A percentile compares a stretch with the other conserved stretches of the same genome.
Conservation (phyloP, 2,329 filamentous ascomycete genomes). For the Hyphodiscus sp. region DNA sequence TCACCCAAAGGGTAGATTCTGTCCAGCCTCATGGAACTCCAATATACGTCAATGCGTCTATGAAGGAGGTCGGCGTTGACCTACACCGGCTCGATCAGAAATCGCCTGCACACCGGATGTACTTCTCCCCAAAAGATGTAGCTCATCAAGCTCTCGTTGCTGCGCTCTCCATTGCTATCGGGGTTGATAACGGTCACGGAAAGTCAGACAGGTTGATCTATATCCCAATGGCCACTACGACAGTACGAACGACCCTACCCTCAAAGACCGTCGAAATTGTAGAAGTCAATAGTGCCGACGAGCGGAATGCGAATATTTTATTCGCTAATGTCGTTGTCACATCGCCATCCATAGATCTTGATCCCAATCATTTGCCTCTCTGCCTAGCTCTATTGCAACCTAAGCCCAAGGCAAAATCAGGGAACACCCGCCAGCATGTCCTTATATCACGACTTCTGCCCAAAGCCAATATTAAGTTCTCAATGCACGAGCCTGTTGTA, state of each 20-base stretch:
- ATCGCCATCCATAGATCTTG: conserved; percentile 87
- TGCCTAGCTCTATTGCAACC: conserved; percentile 68
- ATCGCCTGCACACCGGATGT: conserved; percentile 95
- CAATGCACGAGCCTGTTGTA: conserved; percentile 91
- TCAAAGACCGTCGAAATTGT: conserved; percentile 86
- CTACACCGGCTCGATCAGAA: conserved; percentile 85
- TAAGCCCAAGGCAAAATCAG: conserved; percentile 37
- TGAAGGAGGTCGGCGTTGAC: conserved; percentile 95
- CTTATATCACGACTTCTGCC: conserved; percentile 87
- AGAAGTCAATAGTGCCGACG: conserved; percentile 63
- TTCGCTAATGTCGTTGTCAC: conserved; percentile 96
- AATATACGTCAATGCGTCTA: conserved; percentile 77
- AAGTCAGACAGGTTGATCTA: conserved; percentile 85
- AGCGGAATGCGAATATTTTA: conserved; percentile 91
- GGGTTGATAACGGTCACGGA: conserved; percentile 82
- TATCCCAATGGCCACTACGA: conserved; percentile 95
- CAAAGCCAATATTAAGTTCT: conserved; percentile 91
- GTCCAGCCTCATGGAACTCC: conserved; percentile 62
- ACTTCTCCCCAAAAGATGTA: conserved; percentile 87
- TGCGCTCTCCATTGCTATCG: conserved; percentile 86
- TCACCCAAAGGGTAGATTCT: conserved; percentile 72
- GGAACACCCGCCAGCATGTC: conserved; percentile 49
- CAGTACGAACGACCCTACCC: conserved; percentile 84
- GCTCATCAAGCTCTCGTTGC: conserved; percentile 92
- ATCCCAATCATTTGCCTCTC: conserved; percentile 84